Conservation (phyloP, 805 yeast genomes). For the Zygosaccharomyces rouxii region DNA sequence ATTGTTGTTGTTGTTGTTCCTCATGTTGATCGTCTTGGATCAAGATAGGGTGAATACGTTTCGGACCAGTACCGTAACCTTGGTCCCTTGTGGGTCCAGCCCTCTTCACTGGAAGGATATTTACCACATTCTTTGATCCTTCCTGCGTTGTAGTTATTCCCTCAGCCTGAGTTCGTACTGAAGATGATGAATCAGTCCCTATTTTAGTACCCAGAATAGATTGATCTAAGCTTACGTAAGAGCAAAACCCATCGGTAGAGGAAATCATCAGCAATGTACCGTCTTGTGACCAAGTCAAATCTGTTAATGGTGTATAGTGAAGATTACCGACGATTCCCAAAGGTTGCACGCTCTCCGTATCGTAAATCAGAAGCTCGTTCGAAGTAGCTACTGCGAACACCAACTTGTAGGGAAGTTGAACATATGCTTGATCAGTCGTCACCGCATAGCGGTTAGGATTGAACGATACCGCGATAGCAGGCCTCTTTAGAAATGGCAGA, state of each 20-base stretch:
- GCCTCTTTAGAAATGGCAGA: constrained; percentile 73
- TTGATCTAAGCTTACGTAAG: constrained; percentile 52
- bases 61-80: constrained; percentile 10
- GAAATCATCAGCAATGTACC: constrained; percentile 68
- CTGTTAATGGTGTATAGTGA: constrained; percentile 87
- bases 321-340: constrained; percentile 70
- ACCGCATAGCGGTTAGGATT: constrained; percentile 56
- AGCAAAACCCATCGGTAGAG: constrained; percentile 91
- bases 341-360: constrained; percentile 66
- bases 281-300: constrained; percentile 76
- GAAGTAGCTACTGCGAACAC: constrained; percentile 91
- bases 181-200: neutral
- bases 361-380: constrained; percentile 76
- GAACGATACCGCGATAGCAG: constrained; percentile 79
- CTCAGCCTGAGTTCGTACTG: neutral
- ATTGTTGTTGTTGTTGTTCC: neutral
- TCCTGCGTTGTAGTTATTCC: neutral
- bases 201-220: constrained; percentile 48
- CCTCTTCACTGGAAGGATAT: constrained; percentile 24
- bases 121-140: constrained; percentile 13
- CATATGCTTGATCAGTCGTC: constrained; percentile 29
- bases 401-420: constrained; percentile 70
- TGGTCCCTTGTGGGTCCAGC: constrained; percentile 4
- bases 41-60: constrained; percentile 25
- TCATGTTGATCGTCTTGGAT: constrained; percentile 5